A percentile compares a stretch with the other conserved stretches of the same genome.
phyloP scores from a whole-genome alignment of 352 stramenopile genomes.

The Aphanomyces euteiches region DNA sequence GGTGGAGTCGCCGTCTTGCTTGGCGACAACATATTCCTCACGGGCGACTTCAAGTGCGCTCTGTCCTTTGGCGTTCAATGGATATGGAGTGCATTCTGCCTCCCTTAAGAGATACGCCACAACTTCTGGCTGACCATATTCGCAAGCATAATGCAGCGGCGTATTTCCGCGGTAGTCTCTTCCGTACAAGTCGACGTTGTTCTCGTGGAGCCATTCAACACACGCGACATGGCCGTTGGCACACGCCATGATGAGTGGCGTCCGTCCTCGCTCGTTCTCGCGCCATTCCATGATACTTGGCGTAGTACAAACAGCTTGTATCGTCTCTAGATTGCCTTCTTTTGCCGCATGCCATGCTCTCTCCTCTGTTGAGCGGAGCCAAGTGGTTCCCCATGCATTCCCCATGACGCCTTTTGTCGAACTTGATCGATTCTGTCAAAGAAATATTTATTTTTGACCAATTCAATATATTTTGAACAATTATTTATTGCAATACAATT shows the following conservation, averaged over 20 bases:
- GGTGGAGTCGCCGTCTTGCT: slow-evolving; percentile 11
- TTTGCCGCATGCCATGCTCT: neutral
- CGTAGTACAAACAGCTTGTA: slow-evolving; percentile 30
- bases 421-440: neutral
- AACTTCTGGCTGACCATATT: slow-evolving; percentile 30
- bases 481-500: neutral
- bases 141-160: slow-evolving; percentile 38
- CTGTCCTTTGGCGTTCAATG: slow-evolving; percentile 35
- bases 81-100: slow-evolving; percentile 32
- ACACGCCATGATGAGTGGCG: slow-evolving; percentile 34
- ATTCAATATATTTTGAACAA: neutral
- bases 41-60: slow-evolving; percentile 36
- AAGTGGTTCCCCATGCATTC: neutral
- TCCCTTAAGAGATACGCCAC: slow-evolving; percentile 32
- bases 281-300: slow-evolving; percentile 36
- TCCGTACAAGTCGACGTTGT: slow-evolving; percentile 35
- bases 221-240: slow-evolving; percentile 33
- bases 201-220: slow-evolving; percentile 31
- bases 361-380: neutral
- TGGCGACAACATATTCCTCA: slow-evolving; percentile 9
- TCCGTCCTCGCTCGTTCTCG: slow-evolving; percentile 34
- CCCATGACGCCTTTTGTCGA: neutral
- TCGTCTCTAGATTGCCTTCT: slow-evolving; percentile 15
- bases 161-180: slow-evolving; percentile 42
- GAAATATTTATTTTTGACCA: no score